phyloP scores from a whole-genome alignment of 768 basidiomycete species.

The Hypsizygus marmoreus region DNA sequence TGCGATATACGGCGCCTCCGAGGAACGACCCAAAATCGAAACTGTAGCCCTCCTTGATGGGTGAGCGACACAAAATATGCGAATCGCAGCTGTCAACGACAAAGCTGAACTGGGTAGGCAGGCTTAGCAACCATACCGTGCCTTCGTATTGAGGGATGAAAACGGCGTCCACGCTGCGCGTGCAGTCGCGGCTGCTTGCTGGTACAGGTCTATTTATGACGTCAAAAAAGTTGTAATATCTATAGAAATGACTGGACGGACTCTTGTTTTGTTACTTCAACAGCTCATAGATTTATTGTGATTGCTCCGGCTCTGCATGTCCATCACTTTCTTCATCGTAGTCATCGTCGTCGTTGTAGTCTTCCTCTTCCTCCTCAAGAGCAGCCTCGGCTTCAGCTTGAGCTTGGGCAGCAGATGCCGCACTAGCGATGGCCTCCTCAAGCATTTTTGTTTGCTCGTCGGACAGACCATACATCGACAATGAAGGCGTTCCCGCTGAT shows the following conservation, averaged over 20 bases:
- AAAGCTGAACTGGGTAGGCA: neutral
- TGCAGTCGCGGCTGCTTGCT: neutral
- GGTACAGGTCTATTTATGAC: constrained; percentile 14
- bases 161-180: neutral
- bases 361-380: constrained; percentile 69
- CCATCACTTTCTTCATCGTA: constrained; percentile 45
- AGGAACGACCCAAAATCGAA: constrained; percentile 47
- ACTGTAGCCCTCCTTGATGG: constrained; percentile 40
- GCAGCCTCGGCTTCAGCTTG: constrained; percentile 81
- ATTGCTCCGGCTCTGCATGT: constrained; percentile 26
- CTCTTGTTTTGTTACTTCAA: constrained; percentile 6
- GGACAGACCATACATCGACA: constrained; percentile 72
- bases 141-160: neutral
- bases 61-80: constrained; percentile 12
- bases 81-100: neutral
- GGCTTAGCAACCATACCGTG: neutral
- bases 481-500: constrained; percentile 41
- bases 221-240: constrained; percentile 12
- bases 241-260: constrained; percentile 9
- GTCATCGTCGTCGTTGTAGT: constrained; percentile 44
- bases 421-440: constrained; percentile 74
- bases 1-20: constrained; percentile 47
- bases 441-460: constrained; percentile 71
- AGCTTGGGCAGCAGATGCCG: constrained; percentile 73
- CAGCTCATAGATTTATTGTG: constrained; percentile 1